Evolutionary conservation across 2,329 filamentous ascomycete genomes (phyloP), one percentile per base, ranked within the genome.

Genomic region (Ophiocordyceps sinensis): DNA sequence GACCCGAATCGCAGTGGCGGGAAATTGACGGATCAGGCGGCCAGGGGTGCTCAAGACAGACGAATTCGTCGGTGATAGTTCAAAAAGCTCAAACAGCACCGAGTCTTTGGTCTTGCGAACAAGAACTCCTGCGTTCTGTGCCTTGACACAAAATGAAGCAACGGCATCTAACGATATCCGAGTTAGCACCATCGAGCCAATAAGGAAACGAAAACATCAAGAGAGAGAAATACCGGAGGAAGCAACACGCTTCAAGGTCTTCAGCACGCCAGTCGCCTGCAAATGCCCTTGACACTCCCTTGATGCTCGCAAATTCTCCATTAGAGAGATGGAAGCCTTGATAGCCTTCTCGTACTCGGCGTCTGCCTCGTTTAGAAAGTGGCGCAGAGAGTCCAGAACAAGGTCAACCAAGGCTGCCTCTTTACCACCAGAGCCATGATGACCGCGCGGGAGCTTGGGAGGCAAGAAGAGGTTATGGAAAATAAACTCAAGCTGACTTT

Each of bases 81-180:
- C 62, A 34, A 63, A 63, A 1, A 53, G 39, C 30, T 64, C 55
- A 31, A 63, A 48, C 1, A 47, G 23, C 13, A 59, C 36, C 4
- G 37, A 39, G 3, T 44, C 23, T 3, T 30, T 28, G 4, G 31
- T 21, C 23, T 44, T 53, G 30, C 43, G 49, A 28, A 61, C 47
- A 1, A 64, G 17, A 0, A 64, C 17, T 1, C 53, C 62, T 0
- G 58, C 57, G 40, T 65, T 65, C 42, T 64, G 61, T 2, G 44
- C 30, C 26, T 15, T 37, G 26, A 43, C 19, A 8, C 40, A 23
- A 21, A 40, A 32, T 12, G 32, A 17, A 26, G 37, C 31, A n/a
- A n/a, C n/a, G 17, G 13, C n/a, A 26, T 32, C 34, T 37, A 37
- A 15, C n/a, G n/a, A 37, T 32, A 15, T 13, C 30, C 23, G 13